Percentiles rank a stretch among this genome's conserved stretches.
Evolutionary conservation across 345 rosid genomes (phyloP).

Genomic region (Hevea brasiliensis): DNA sequence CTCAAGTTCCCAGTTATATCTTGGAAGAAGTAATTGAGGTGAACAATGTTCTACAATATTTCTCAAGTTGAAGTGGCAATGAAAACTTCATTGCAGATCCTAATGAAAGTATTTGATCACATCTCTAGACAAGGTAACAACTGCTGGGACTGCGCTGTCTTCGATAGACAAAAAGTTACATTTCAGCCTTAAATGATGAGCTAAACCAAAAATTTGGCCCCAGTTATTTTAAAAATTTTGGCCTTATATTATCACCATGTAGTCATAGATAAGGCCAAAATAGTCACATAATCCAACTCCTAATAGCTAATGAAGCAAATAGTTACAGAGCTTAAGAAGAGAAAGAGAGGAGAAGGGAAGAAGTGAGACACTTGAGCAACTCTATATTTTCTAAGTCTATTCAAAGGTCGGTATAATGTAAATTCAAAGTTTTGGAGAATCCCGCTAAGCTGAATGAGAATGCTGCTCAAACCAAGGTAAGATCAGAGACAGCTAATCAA

Average conservation of each 20-base stretch:
- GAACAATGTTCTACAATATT: neutral
- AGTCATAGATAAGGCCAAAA: neutral
- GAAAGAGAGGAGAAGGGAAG: neutral
- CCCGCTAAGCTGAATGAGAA: neutral
- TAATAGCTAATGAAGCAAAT: neutral
- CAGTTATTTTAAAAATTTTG: too few species aligned
- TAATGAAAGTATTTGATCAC: neutral
- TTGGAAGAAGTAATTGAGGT: neutral
- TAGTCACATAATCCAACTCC: neutral
- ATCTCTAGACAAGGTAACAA: too few species aligned
- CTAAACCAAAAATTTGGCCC: too few species aligned
- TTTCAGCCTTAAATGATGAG: too few species aligned
- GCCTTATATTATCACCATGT: neutral
- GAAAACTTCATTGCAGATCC: neutral
- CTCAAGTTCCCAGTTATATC: neutral
- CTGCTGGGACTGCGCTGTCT: neutral
- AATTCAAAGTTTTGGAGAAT: too few species aligned
- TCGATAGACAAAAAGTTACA: neutral
- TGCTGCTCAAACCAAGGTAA: neutral
- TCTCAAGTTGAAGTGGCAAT: neutral
- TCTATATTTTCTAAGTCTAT: too few species aligned
- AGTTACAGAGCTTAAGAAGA: neutral
- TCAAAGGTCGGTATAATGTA: too few species aligned
- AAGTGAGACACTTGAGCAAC: too few species aligned
- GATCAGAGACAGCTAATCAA: neutral